A percentile compares a stretch with the other conserved stretches of the same genome.
Conservation (phyloP, 1,284 basidiomycete genomes). For the Sanghuangporus baumii region DNA sequence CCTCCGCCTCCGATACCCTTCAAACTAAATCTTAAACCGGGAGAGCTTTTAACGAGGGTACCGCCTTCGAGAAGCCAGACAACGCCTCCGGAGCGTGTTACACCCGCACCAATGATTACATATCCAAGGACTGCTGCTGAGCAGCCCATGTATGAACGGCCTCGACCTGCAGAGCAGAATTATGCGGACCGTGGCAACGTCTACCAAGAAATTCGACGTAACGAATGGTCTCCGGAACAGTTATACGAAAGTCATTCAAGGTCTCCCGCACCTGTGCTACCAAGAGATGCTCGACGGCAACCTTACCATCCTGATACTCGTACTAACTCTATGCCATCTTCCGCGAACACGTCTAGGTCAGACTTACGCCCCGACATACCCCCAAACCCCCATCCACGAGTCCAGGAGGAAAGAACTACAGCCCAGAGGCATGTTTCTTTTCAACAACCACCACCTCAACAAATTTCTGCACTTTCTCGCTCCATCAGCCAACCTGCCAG, state of each 20-base stretch:
- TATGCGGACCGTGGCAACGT: neutral
- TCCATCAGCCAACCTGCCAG: neutral
- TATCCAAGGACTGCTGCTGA: neutral
- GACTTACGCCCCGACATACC: neutral
- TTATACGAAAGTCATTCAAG: neutral
- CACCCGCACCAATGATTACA: neutral
- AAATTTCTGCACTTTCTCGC: neutral
- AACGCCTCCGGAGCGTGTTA: neutral
- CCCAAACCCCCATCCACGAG: neutral
- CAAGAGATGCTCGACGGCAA: neutral
- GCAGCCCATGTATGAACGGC: conserved; percentile 1
- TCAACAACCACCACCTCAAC: neutral
- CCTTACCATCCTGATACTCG: neutral
- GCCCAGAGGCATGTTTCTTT: neutral
- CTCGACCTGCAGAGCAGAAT: neutral
- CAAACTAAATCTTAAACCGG: conserved; percentile 14
- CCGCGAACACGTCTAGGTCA: conserved; percentile 9
- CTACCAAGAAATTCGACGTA: neutral
- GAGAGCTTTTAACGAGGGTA: conserved; percentile 13
- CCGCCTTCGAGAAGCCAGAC: conserved; percentile 2
- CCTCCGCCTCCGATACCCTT: conserved; percentile 14
- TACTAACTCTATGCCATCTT: neutral
- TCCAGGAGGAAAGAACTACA: neutral
- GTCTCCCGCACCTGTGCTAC: neutral
- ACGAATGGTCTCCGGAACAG: conserved; percentile 12